Percentiles rank a stretch among this genome's conserved stretches.
These are phyloP conservation scores for Benincasa hispida DNA, from an alignment of 306 rosid genomes.

Conservation along the genomic window DNA sequence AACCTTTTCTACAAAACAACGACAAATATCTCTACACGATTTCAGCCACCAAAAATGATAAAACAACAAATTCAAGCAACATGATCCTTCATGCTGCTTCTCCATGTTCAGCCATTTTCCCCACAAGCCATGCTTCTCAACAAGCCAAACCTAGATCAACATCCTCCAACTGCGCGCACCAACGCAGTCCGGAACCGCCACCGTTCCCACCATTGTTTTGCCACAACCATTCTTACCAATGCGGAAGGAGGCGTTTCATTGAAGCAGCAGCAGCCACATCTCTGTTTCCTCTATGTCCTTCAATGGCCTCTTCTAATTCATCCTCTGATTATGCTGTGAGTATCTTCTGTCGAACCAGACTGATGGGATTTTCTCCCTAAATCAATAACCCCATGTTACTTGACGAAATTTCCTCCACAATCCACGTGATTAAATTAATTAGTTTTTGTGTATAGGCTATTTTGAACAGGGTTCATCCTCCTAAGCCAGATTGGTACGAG, in stretches of 20 bases:
- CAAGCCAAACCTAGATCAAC: background rate
- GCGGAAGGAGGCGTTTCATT: conserved; percentile 58
- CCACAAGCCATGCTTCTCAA: background rate
- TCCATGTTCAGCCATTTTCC: background rate
- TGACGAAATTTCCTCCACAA: background rate
- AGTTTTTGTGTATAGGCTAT: conserved; percentile 21
- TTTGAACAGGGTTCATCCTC: conserved; percentile 51
- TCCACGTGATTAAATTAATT: background rate
- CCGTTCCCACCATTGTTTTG: conserved; percentile 10
- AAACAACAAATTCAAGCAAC: background rate
- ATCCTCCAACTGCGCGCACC: background rate
- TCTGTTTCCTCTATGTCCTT: conserved; percentile 27
- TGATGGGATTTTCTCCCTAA: background rate
- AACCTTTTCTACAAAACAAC: too few species aligned
- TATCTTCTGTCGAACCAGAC: background rate
- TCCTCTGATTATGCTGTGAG: conserved; percentile 40
- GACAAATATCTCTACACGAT: too few species aligned
- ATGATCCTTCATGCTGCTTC: background rate
- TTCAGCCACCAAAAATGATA: too few species aligned
- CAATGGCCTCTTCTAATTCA: conserved; percentile 29
- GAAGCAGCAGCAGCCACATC: conserved; percentile 42
- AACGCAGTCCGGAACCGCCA: conserved; percentile 10
- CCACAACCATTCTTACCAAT: conserved; percentile 29
- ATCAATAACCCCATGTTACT: background rate
- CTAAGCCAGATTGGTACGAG: conserved; percentile 75